phyloP scores from a whole-genome alignment of 2,329 filamentous ascomycete species.

The Cercospora zeina region DNA sequence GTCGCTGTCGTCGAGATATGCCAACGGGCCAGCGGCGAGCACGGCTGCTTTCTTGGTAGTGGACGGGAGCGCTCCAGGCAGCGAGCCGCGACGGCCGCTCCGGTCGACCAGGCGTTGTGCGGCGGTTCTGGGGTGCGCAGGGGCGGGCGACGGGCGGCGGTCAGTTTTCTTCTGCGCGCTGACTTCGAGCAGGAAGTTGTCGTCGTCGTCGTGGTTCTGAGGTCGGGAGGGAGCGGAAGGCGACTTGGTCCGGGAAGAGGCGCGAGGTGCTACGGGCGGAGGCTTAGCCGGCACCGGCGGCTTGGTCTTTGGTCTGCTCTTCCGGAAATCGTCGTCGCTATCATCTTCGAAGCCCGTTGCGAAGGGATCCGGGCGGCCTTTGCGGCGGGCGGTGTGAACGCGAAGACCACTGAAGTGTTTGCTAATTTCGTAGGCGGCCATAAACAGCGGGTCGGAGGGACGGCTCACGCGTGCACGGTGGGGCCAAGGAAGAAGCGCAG shows the following conservation, averaged over 20 bases:
- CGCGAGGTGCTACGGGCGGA: conserved; percentile 17
- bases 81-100: conserved; percentile 30
- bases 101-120: conserved; percentile 28
- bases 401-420: conserved; percentile 39
- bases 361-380: conserved; percentile 35
- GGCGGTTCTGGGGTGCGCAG: conserved; percentile 23
- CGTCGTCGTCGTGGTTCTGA: conserved; percentile 35
- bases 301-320: conserved; percentile 34
- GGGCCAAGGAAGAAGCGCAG: not conserved
- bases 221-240: conserved; percentile 27
- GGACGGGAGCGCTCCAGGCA: conserved; percentile 21
- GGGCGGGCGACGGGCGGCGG: conserved; percentile 37
- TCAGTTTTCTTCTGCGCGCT: conserved; percentile 26
- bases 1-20: conserved; percentile 40
- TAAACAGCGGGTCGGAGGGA: conserved; percentile 21
- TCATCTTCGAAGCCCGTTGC: conserved; percentile 41
- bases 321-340: conserved; percentile 32
- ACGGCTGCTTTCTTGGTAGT: conserved; percentile 30
- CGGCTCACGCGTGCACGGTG: not conserved
- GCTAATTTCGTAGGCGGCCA: conserved; percentile 39
- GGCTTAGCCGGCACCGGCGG: conserved; percentile 28
- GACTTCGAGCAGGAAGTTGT: conserved; percentile 36
- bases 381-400: conserved; percentile 36
- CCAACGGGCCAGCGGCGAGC: conserved; percentile 37
- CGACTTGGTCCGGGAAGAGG: conserved; percentile 22